These are phyloP conservation scores for Fusarium brevicatenulatum DNA, from an alignment of 2,329 filamentous ascomycete species.

Conservation along the genomic window DNA sequence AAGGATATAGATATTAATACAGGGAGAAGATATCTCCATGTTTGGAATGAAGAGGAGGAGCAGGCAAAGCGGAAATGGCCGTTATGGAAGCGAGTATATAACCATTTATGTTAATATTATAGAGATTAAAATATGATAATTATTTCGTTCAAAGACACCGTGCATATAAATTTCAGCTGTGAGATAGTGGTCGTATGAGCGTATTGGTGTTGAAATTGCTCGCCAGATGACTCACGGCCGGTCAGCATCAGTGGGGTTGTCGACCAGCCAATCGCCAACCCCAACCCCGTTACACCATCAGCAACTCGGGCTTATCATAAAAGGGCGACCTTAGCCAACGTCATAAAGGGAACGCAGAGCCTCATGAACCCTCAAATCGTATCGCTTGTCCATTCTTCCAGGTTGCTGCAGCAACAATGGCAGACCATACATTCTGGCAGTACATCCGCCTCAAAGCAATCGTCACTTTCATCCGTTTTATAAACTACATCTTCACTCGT, in stretches of 20 bases:
- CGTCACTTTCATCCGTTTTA: slow-evolving; percentile 17
- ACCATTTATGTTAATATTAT: slow-evolving; percentile 69
- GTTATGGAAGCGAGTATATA: slow-evolving; percentile 78
- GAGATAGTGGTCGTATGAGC: too few relatives aligned
- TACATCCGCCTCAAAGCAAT: slow-evolving; percentile 30
- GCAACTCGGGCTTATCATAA: neutral
- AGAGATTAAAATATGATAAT: neutral
- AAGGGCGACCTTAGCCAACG: neutral
- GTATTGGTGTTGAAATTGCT: neutral
- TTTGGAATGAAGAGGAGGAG: slow-evolving; percentile 79
- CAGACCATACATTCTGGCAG: slow-evolving; percentile 13
- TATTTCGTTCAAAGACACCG: accelerated
- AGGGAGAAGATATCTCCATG: slow-evolving; percentile 83
- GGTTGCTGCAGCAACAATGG: neutral
- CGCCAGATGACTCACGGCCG: slow-evolving; percentile 14
- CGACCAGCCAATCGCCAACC: neutral
- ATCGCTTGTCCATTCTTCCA: accelerated
- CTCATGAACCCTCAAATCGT: too few relatives aligned
- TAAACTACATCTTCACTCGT: slow-evolving; percentile 27
- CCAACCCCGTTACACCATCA: neutral
- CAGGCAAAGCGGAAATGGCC: slow-evolving; percentile 75
- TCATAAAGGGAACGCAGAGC: neutral
- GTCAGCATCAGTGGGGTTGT: neutral
- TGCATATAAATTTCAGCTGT: neutral
- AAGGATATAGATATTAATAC: slow-evolving; percentile 87